phyloP scores from a whole-genome alignment of 148 eudicot species.

The Camellia granthamiana region DNA sequence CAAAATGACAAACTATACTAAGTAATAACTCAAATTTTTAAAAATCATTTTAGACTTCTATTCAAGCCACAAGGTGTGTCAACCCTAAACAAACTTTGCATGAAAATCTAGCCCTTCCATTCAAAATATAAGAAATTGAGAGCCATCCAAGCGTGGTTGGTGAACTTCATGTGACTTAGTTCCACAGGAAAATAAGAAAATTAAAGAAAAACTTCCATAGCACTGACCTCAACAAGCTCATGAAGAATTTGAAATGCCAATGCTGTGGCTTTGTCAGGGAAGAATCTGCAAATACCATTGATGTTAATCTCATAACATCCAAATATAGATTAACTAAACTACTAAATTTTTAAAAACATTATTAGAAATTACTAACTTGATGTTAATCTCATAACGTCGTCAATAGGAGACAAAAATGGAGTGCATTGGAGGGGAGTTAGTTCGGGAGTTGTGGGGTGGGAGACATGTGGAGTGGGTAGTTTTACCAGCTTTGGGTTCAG shows the following conservation, averaged over 20 bases:
- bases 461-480: too few species aligned
- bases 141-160: background rate
- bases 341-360: background rate
- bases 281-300: constrained; percentile 57
- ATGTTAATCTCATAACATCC: constrained; percentile 3
- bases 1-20: background rate
- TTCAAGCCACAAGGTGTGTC: background rate
- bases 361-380: too few species aligned
- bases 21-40: background rate
- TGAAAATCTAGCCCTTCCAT: background rate
- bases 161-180: background rate
- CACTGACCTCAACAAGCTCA: constrained; percentile 76
- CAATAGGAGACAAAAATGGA: too few species aligned
- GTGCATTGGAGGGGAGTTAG: too few species aligned
- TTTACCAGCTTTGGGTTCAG: too few species aligned
- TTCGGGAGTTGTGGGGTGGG: too few species aligned
- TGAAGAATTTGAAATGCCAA: constrained; percentile 65
- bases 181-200: background rate
- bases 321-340: background rate
- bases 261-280: constrained; percentile 71
- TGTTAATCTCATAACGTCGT: too few species aligned
- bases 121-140: background rate
- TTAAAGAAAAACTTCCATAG: background rate
- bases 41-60: background rate
- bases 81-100: background rate